Base-by-base conservation (phyloP, 345 rosid genomes). In the Noccaea bulbosa region DNA sequence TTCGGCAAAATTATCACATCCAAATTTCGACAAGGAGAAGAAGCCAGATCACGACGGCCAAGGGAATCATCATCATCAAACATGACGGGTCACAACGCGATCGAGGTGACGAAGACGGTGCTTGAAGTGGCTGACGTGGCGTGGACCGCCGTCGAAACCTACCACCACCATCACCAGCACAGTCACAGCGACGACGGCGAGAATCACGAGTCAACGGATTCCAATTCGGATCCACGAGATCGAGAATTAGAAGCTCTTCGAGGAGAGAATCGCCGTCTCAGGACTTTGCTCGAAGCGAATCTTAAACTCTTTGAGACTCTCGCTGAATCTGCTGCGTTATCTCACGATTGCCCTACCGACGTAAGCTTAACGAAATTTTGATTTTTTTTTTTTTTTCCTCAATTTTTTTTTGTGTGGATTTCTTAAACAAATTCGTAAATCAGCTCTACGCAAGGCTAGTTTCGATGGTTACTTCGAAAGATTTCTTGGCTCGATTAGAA, bases 111-210 rank as follows among this genome's bases (percentile, higher is more conserved):
- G 65, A 91, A 91, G 83, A 93, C 98, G 72, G 96, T 91, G 32
- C 53, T 93, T 16, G 97, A 93, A 73, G 98, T 93, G n/a, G 97
- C 99, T 3, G 97, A 93, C 76, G 90, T 89, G 47, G 95, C 97
- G 0, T 91, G 92, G 94, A 80, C 80, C 22, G 96, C 97, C 52
- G 70, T 85, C 71, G 96, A 91, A 78, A 55, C 75, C 54, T 71
- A 74, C 58, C 93, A 91, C 30, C 88, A 84, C 79, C 82, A 73
- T 66, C 88, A 84, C 44, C 75, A 58, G n/a, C 78, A 65, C 60
- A 16, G n/a, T 20, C 78, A 65, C 60, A 12, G 33, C 32, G 14
- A 67, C 3, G 62, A 61, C 4, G 47, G 15, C 20, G 63, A 74
- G 22, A 50, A 61, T 17, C 50, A 69, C 22, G 76, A 40, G 20